These are phyloP conservation scores for Balakata baccata DNA, from an alignment of 345 rosid genomes.

Conservation along the genomic window DNA sequence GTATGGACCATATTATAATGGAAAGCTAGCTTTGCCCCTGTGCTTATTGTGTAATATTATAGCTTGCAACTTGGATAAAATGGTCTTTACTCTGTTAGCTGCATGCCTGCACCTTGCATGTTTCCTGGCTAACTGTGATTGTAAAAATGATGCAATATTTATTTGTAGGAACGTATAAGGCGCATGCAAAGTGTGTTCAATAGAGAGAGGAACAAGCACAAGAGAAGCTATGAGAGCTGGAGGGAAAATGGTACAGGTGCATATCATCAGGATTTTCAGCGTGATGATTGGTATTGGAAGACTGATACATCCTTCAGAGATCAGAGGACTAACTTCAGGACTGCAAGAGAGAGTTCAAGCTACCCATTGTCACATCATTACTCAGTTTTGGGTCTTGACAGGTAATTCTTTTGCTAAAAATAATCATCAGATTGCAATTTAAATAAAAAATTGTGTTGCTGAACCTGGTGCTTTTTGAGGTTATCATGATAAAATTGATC, in stretches of 20 bases:
- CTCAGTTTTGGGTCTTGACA: slow-evolving; percentile 81
- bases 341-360: slow-evolving; percentile 52
- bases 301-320: slow-evolving; percentile 59
- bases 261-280: slow-evolving; percentile 83
- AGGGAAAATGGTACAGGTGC: slow-evolving; percentile 58
- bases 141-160: not conserved
- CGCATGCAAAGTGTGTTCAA: slow-evolving; percentile 98
- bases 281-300: slow-evolving; percentile 99
- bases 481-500: not conserved
- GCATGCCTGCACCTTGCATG: not conserved
- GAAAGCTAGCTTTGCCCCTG: not conserved
- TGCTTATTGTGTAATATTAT: not conserved
- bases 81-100: not conserved
- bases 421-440: not conserved
- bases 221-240: slow-evolving; percentile 77
- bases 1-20: too few species aligned
- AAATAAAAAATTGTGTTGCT: not conserved
- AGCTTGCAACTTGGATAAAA: slow-evolving; percentile 1
- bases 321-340: slow-evolving; percentile 55
- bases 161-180: slow-evolving; percentile 82
- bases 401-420: slow-evolving; percentile 38
- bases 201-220: slow-evolving; percentile 75
- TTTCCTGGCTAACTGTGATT: not conserved
- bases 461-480: not conserved
- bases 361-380: slow-evolving; percentile 86